Evolutionary conservation across 176 grass and related monocot genomes (phyloP), one percentile per base, ranked within the genome.

Genomic region (Echinochloa phyllopogon): DNA sequence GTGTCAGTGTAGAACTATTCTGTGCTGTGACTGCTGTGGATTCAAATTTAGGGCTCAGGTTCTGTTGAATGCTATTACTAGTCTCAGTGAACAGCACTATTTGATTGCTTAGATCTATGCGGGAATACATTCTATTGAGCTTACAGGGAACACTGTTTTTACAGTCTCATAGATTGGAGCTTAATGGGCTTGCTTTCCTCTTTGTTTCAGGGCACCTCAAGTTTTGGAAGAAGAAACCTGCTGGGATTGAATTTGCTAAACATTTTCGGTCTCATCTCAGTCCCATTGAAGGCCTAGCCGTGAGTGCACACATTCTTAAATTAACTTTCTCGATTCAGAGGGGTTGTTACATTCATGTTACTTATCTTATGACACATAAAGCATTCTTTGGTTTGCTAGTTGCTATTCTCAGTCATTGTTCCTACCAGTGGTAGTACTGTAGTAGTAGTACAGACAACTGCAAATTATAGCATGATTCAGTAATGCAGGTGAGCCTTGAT

Each of bases 171-270:
- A 42, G 2, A 57, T 38, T 21, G 20, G 60, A 38, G 48, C 4
- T 87, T 82, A 58, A 75, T 65, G 12, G 36, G 0, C 23, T 42
- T 59, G 1, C 3, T 69, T 75, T 82, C 48, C 13, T 59, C 73
- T 53, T 57, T 76, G 72, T 62, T 84, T 7, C 18, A 95, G 96
- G 96, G 0, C 93, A 99, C 80, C 63, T 99, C 21, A 99, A 99
- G 77, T 99, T 99, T 70, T 99, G 96, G 96, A 99, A 96, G 89
- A 96, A 99, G 88, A 99, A 96, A 70, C 85, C 93, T 4, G 4
- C 70, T 15, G 93, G 96, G 61, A 87, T 99, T 25, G 96, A 99
- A 87, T 99, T 99, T 78, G 96, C 96, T 71, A 99, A 99, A 81
- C 96, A 99, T 86, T 99, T 99, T 49, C 87, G 89, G 72, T 96